Conservation (phyloP, 2,329 filamentous ascomycete genomes). For the Aureobasidium sp. region DNA sequence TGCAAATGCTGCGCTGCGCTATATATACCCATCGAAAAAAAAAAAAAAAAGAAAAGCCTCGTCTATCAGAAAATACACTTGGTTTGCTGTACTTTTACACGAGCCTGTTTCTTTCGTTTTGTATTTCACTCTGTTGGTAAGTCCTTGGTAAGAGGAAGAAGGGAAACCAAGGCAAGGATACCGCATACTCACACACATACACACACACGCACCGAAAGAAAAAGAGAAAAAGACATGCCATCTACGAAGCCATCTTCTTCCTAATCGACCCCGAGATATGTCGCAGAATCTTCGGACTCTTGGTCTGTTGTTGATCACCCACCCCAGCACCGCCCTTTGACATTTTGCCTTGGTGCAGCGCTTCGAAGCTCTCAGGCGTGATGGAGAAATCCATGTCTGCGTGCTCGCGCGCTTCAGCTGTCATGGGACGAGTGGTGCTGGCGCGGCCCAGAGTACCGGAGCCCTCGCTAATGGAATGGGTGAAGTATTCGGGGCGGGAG, state of each 20-base stretch:
- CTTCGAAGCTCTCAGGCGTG: background rate
- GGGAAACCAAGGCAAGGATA: too few relatives aligned
- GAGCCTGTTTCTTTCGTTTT: too few relatives aligned
- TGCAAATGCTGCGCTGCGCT: too few relatives aligned
- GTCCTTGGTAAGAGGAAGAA: too few relatives aligned
- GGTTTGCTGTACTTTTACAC: too few relatives aligned
- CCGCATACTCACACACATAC: too few relatives aligned
- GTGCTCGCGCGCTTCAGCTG: background rate
- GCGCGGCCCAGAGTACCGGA: background rate
- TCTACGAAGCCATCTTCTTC: background rate
- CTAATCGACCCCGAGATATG: background rate
- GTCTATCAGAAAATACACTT: too few relatives aligned
- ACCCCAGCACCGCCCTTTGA: background rate
- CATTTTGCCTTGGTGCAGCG: background rate
- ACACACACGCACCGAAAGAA: too few relatives aligned
- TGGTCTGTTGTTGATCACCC: background rate
- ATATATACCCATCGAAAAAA: too few relatives aligned
- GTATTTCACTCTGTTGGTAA: too few relatives aligned
- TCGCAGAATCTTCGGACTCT: background rate
- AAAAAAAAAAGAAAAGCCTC: too few relatives aligned
- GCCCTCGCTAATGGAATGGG: background rate
- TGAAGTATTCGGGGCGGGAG: background rate
- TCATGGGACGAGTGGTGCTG: background rate
- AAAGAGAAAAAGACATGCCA: too few relatives aligned
- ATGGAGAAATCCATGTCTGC: background rate